Conservation (phyloP, 768 basidiomycete genomes). For the Russula virescens region DNA sequence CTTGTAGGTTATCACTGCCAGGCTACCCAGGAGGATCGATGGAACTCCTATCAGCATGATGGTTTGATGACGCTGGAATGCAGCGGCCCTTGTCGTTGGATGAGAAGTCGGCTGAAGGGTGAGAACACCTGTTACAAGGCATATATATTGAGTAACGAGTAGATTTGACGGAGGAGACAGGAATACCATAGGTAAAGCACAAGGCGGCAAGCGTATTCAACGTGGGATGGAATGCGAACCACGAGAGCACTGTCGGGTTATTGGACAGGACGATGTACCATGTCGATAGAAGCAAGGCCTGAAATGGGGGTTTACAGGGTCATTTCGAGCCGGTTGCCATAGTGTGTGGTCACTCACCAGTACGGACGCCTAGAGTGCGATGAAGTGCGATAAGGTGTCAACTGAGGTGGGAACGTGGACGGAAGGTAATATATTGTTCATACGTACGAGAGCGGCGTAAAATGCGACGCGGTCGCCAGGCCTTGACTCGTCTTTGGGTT, state of each 20-base stretch:
- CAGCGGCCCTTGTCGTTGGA: constrained; percentile 58
- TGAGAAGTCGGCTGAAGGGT: constrained; percentile 72
- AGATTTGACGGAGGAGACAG: background rate
- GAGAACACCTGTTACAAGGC: constrained; percentile 49
- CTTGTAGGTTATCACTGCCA: constrained; percentile 61
- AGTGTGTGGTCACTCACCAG: background rate
- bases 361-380: constrained; percentile 11
- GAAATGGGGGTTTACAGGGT: background rate
- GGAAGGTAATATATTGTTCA: background rate
- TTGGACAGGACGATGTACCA: constrained; percentile 45
- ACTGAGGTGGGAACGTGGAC: constrained; percentile 1
- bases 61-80: constrained; percentile 63
- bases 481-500: constrained; percentile 35
- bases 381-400: background rate
- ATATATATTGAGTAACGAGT: background rate
- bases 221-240: constrained; percentile 64
- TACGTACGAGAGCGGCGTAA: constrained; percentile 35
- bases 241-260: constrained; percentile 42
- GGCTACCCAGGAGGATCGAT: constrained; percentile 50
- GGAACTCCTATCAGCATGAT: constrained; percentile 56
- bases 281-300: constrained; percentile 30
- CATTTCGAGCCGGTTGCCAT: background rate
- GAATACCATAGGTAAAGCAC: constrained; percentile 55
- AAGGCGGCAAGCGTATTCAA: constrained; percentile 54
- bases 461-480: constrained; percentile 35